Base-by-base conservation (phyloP, 257 asterid species). In the Scutellaria baicalensis region DNA sequence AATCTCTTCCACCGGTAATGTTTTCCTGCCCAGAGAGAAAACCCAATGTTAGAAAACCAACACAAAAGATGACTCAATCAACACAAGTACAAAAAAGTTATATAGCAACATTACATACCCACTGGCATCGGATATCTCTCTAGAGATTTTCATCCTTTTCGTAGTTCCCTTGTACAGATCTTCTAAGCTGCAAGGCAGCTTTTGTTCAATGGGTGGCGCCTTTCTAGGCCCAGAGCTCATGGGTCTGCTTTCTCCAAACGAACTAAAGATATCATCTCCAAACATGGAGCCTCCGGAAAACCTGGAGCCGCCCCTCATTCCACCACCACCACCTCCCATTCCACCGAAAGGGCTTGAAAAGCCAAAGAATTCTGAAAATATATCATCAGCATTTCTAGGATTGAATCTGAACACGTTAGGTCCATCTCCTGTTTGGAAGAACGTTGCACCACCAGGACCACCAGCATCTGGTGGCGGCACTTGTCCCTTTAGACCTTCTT, bases 61-160 rank as follows among this genome's bases (percentile, higher is more conserved):
- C 45, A 58, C 35, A 44, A 44, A 9, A 2, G 16, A 44, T 3
- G 9, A 9, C 4, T 23, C 31, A 23, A 23, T 23, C 31, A 23
- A 23, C 3, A 1, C 2, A 27, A 4, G 4, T 27, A 27, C 4
- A 23, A 23, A 5, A 5, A 27, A 27, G 33, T 3, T 3, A 27
- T 2, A 56, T 14, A 12, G 36, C 1, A 8, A 27, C 12, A 9
- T 12, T 6, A 84, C 94, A 64, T 81, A 91, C 97, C 97, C 98
- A 72, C 96, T 92, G 21, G 94, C 83, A 62, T 92, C 98, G 35
- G 74, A 85, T 50, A 92, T 92, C 74, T 90, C 95, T 49, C 98
- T 84, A 3, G 96, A 88, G 23, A 92, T 92, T 64, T 86, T 92
- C 98, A 92, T 92, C 91, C 83, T 89, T 81, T 88, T 92, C n/a